A percentile compares a stretch with the other conserved stretches of the same genome.
phyloP scores from a whole-genome alignment of 2,329 filamentous ascomycete species.

The Scedosporium boydii region DNA sequence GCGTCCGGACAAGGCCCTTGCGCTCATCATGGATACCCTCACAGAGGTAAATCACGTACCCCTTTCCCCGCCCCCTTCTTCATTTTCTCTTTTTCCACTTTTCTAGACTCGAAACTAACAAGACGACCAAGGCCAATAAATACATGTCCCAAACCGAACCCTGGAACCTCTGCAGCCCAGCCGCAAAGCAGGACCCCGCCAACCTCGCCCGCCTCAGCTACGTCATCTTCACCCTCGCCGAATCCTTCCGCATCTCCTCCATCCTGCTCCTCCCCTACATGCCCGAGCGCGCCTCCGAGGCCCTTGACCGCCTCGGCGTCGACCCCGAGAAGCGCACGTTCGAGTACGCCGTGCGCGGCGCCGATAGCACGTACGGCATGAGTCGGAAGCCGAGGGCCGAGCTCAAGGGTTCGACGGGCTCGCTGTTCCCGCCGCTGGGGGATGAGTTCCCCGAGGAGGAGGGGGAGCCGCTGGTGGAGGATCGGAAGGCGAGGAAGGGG shows the following conservation, averaged over 20 bases:
- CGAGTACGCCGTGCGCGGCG: slow-evolving; percentile 49
- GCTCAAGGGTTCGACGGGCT: slow-evolving; percentile 27
- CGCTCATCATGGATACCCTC: slow-evolving; percentile 42
- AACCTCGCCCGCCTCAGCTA: slow-evolving; percentile 37
- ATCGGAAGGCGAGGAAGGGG: neutral
- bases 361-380: slow-evolving; percentile 61
- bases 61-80: neutral
- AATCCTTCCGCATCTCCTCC: slow-evolving; percentile 67
- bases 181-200: slow-evolving; percentile 22
- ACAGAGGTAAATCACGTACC: slow-evolving; percentile 36
- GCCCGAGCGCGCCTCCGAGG: slow-evolving; percentile 60
- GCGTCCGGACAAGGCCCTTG: slow-evolving; percentile 8
- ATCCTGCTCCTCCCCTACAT: slow-evolving; percentile 90
- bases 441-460: slow-evolving; percentile 18
- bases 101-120: slow-evolving; percentile 9
- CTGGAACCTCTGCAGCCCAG: slow-evolving; percentile 45
- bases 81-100: neutral
- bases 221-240: slow-evolving; percentile 61
- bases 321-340: slow-evolving; percentile 50
- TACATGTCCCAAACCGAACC: slow-evolving; percentile 53
- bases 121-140: slow-evolving; percentile 26
- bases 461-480: slow-evolving; percentile 9
- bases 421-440: slow-evolving; percentile 41
- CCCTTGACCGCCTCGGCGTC: slow-evolving; percentile 76
- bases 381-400: slow-evolving; percentile 16